A percentile compares a stretch with the other conserved stretches of the same genome.
Conservation (phyloP, 208 protist species). For the Acanthamoeba culbertsoni region DNA sequence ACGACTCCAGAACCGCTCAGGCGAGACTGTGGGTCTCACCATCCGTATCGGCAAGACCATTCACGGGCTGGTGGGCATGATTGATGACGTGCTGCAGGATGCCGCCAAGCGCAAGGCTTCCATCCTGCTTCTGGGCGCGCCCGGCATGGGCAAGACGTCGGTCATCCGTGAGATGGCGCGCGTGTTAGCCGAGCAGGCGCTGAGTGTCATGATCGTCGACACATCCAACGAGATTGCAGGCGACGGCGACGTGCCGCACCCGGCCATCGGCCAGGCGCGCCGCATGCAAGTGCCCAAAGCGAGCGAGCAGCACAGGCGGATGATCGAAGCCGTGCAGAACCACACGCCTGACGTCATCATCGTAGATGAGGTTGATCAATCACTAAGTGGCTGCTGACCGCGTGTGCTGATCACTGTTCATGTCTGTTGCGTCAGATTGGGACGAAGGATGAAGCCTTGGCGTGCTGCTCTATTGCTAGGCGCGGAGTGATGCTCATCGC, state of each 20-base stretch:
- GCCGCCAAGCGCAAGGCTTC: conserved; percentile 66
- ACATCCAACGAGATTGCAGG: conserved; percentile 94
- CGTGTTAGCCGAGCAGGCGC: conserved; percentile 79
- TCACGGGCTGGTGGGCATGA: conserved; percentile 79
- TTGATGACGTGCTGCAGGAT: conserved; percentile 77
- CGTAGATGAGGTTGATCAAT: conserved; percentile 92
- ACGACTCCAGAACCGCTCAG: conserved; percentile 78
- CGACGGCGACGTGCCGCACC: conserved; percentile 87
- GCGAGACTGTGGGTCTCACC: conserved; percentile 87
- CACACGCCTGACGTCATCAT: conserved; percentile 92
- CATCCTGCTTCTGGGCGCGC: conserved; percentile 90
- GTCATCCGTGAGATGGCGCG: conserved; percentile 88
- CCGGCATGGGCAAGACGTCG: conserved; percentile 93
- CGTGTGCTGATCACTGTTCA: neutral
- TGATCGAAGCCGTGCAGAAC: conserved; percentile 93
- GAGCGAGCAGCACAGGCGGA: conserved; percentile 82
- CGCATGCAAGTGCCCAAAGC: conserved; percentile 88
- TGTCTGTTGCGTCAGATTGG: conserved; percentile 85
- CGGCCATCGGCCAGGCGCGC: conserved; percentile 88
- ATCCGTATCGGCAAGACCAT: conserved; percentile 88
- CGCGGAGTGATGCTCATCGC: conserved; percentile 89
- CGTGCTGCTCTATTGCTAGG: conserved; percentile 80
- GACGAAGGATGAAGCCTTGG: conserved; percentile 85
- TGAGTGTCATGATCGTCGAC: conserved; percentile 90
- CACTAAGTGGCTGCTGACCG: too few species aligned